Evolutionary conservation across 176 grass and related monocot species (phyloP), one percentile per base, ranked within the genome.

Genomic region (Raddia guianensis): DNA sequence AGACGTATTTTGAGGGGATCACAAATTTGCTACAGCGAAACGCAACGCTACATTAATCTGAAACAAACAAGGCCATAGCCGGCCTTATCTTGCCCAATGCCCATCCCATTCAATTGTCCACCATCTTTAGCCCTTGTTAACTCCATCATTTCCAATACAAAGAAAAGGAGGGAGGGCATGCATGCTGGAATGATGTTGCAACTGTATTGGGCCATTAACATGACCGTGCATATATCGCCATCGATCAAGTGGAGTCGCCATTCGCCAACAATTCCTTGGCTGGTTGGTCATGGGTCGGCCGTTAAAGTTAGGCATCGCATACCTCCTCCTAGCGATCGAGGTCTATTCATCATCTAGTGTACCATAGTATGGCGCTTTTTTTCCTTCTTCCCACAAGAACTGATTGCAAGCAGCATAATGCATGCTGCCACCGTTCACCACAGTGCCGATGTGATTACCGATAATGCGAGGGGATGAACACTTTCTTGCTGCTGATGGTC

Each of bases 261-360:
- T 40, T 40, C 37, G 2, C 37, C 37, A 40, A 40, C 37, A 78
- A 72, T 72, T 53, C 20, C 16, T 19, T 21, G 45, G 42, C 55
- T 63, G 47, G 77, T 68, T 63, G 47, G 77, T 68, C 64, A 71
- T 87, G 79, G 85, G 57, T 62, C 58, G 58, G 73, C 46, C n/a
- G 33, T 62, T 62, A 83, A 66, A 83, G 70, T 12, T 45, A 18
- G 3, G 12, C 49, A 83, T 19, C 69, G 49, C 47, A 10, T 4
- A 0, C 44, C 18, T 40, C 27, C 27, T 27, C 27, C 27, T 27
- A 27, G 27, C 27, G n/a, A n/a, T n/a, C n/a, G 27, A 40, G 37
- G 77, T 68, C 70, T 33, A 49, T 52, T 81, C 69, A 49, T 46
- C 18, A 3, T 35, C 48, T 2, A 2, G 27, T 66, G 2, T 19